Percentiles rank a stretch among this genome's conserved stretches.
These are phyloP conservation scores for Flaveria bidentis DNA, from an alignment of 129 eudicot genomes.

Conservation along the genomic window DNA sequence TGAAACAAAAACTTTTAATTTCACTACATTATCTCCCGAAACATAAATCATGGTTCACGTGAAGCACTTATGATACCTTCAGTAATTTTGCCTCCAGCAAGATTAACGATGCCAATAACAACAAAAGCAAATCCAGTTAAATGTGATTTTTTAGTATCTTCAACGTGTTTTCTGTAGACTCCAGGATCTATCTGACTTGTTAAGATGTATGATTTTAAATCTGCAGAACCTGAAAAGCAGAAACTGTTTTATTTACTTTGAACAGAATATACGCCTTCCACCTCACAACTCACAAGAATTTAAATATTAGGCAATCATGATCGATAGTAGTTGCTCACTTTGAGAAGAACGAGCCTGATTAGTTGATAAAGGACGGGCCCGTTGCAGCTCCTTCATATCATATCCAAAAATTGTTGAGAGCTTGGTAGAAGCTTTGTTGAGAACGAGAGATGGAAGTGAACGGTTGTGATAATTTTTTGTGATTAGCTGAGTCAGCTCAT, in stretches of 20 bases:
- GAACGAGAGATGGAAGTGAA: slow-evolving; percentile 65
- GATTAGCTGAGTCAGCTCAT: slow-evolving; percentile 68
- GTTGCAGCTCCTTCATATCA: slow-evolving; percentile 81
- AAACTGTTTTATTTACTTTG: neutral
- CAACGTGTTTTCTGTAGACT: slow-evolving; percentile 64
- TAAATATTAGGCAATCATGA: neutral
- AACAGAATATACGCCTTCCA: neutral
- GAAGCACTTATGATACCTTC: slow-evolving; percentile 57
- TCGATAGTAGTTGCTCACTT: slow-evolving; percentile 39
- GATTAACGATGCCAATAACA: slow-evolving; percentile 69
- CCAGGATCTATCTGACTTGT: slow-evolving; percentile 67
- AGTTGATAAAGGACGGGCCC: slow-evolving; percentile 58
- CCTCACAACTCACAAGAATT: neutral
- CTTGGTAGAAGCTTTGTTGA: slow-evolving; percentile 64
- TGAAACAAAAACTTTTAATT: neutral
- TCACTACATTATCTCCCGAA: neutral
- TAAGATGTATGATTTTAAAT: slow-evolving; percentile 75
- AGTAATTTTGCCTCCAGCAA: slow-evolving; percentile 82
- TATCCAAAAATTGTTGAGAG: slow-evolving; percentile 73
- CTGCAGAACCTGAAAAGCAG: slow-evolving; percentile 52
- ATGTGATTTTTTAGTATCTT: slow-evolving; percentile 58
- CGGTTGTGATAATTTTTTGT: slow-evolving; percentile 66
- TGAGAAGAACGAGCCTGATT: slow-evolving; percentile 60
- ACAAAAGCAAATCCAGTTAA: slow-evolving; percentile 70
- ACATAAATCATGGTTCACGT: slow-evolving; percentile 1